Base-by-base conservation (phyloP, 1,284 basidiomycete genomes). In the Stygiomarasmius scandens region DNA sequence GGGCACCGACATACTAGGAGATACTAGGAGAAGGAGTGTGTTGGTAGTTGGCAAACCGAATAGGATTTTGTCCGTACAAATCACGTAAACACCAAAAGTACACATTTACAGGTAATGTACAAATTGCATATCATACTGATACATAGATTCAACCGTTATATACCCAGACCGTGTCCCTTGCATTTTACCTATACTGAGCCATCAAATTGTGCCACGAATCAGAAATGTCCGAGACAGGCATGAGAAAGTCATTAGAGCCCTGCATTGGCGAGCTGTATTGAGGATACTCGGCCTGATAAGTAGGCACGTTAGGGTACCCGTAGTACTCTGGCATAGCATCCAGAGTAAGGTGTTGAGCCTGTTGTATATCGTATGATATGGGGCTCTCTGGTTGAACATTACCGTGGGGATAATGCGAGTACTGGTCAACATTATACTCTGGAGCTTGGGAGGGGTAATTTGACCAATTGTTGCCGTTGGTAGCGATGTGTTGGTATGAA, bases 201-300 rank as follows among this genome's bases (percentile, higher is more conserved):
- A 79, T 69, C 44, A 83, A 75, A 61, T 77, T 80, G 46, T 79
- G 73, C 81, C 81, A 83, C n/a, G 80, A 75, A 56, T 77, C 74
- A 55, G 70, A 70, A 34, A 77, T 63, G 64, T 78, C 77, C 14
- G 70, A 67, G 29, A 32, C 29, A 24, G 72, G 66, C 11, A 71
- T 62, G 12, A 62, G 55, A 36, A 61, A 63, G 23, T 69, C 63
- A 25, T 69, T 69, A 8, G 65, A 63, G 27, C 66, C 66, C 27
- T 67, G 62, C 58, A 67, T 62, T 51, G 24, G 60, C 23, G 48
- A 62, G 34, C 54, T 63, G 43, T 25, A 55, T 19, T 49, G 49
- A 46, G 57, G 44, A 53, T 67, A 71, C 34, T 51, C 41, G 43
- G 49, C 22, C 23, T 48, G 36, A 16, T 49, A 49, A 19, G 32